Base-by-base conservation (phyloP, 2,329 filamentous ascomycete species). In the Diaporthe citrichinensis region DNA sequence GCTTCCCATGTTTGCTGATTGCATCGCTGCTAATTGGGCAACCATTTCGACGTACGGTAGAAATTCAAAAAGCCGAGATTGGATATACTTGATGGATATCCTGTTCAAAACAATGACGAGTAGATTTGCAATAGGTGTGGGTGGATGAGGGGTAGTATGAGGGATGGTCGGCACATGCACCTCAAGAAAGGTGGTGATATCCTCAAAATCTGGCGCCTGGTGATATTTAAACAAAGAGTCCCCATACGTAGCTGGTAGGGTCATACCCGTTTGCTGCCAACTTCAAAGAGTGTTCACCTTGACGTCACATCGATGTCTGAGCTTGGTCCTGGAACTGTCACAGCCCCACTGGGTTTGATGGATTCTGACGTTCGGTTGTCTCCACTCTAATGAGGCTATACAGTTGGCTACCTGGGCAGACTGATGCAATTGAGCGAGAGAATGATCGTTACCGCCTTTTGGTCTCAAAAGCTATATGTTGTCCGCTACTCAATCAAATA, bases 311-410 rank as follows among this genome's bases (percentile, higher is more conserved):
- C 12, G 51, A 57, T 49, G 10, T 41, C n/a, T 57, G 49, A 46
- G 25, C 34, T 57, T n/a, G 36, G 28, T 25, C 49, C 46, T 25
- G 58, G 71, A 36, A 49, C 9, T 34, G 58, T n/a, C 61, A 36
- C 31, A 28, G 65, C n/a, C 49, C 65, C 65, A 39, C 51, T 53
- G 46, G 9, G n/a, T 31, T 31, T 62, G 15, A 46, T 57, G 57
- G 44, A 51, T n/a, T 44, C 25, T 71, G 53, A 58, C 28, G 46
- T 23, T 53, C 17, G 31, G 23, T 14, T 14, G 65, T 7, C 65
- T 69, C 71, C 58, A 73, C 71, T 46, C 25, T 23, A 34, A 41
- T 65, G 58, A 73, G 44, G 59, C 71, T 73, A 65, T 73, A 65
- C 36, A 46, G 12, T 61, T 28, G 51, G 10, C 20, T 34, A n/a